A percentile compares a stretch with the other conserved stretches of the same genome.
These are phyloP conservation scores for Trichosporon coremiiforme DNA, from an alignment of 1,284 basidiomycete species.

Conservation along the genomic window DNA sequence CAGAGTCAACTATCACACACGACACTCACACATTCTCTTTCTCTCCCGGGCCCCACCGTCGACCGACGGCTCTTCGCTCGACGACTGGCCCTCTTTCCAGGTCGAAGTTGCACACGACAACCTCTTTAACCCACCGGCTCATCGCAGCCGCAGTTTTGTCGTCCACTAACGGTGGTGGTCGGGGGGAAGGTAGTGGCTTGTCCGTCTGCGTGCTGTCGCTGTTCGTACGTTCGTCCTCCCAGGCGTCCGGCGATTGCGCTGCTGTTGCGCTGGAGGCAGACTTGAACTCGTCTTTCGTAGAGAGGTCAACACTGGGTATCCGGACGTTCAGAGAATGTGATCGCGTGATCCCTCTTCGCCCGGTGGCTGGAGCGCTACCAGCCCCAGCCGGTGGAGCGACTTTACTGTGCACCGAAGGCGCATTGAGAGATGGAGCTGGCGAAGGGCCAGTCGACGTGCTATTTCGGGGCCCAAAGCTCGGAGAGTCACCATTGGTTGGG, in stretches of 20 bases:
- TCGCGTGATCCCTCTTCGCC: conserved; percentile 18
- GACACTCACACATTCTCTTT: conserved; percentile 77
- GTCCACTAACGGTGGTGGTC: conserved; percentile 58
- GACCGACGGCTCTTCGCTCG: conserved; percentile 67
- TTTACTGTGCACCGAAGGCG: not conserved
- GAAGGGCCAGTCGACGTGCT: not conserved
- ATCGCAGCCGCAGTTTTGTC: conserved; percentile 61
- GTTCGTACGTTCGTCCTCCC: not conserved
- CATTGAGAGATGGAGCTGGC: not conserved
- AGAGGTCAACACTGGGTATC: conserved; percentile 24
- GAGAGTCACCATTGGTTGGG: not conserved
- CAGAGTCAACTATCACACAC: not conserved
- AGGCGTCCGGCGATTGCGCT: conserved; percentile 1
- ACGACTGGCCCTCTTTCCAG: conserved; percentile 82
- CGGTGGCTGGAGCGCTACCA: not conserved
- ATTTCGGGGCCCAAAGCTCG: not conserved
- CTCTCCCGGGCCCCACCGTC: conserved; percentile 66
- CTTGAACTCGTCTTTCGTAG: conserved; percentile 1
- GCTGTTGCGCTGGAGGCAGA: conserved; percentile 12
- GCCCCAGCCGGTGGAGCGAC: not conserved
- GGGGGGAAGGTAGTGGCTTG: conserved; percentile 19
- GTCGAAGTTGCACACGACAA: conserved; percentile 85
- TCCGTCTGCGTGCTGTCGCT: not conserved
- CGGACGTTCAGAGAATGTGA: conserved; percentile 28
- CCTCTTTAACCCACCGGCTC: conserved; percentile 73